phyloP scores from a whole-genome alignment of 306 rosid genomes.

The apple (Malus domestica) region DNA sequence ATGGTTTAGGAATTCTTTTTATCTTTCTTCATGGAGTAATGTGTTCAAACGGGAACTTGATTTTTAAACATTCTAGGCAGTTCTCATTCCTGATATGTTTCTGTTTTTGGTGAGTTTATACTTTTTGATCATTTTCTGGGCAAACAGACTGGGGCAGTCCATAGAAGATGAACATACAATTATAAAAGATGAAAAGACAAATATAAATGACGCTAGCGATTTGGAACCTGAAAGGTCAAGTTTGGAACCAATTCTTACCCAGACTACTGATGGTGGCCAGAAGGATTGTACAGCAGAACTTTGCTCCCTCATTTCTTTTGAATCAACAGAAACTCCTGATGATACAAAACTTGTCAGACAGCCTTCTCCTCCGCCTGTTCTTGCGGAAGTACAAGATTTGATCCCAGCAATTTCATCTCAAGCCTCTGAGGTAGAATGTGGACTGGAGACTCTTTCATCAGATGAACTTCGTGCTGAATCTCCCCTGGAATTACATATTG shows the following conservation, averaged over 20 bases:
- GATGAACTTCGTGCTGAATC: constrained; percentile 56
- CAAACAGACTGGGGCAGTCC: constrained; percentile 50
- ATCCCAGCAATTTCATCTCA: constrained; percentile 60
- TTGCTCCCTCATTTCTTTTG: constrained; percentile 79
- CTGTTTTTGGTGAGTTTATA: constrained; percentile 4
- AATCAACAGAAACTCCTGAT: constrained; percentile 39
- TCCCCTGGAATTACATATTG: constrained; percentile 79
- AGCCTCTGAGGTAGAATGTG: constrained; percentile 40
- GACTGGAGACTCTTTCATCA: constrained; percentile 33
- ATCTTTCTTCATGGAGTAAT: not conserved
- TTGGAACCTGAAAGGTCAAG: constrained; percentile 33
- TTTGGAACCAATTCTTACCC: constrained; percentile 27
- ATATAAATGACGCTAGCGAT: constrained; percentile 33
- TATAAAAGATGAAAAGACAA: constrained; percentile 22
- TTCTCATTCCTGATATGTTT: not conserved
- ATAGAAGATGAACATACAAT: constrained; percentile 27
- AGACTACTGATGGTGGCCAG: constrained; percentile 31
- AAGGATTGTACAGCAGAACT: constrained; percentile 34
- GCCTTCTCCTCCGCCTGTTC: constrained; percentile 92
- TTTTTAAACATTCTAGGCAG: not conserved
- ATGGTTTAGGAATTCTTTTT: not conserved
- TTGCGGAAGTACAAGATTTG: constrained; percentile 86
- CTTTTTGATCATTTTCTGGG: constrained; percentile 17
- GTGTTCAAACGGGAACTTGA: not conserved
- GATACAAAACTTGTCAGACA: constrained; percentile 62